phyloP scores from a whole-genome alignment of 371 early-diverging fungal genomes.

The Apophysomyces ossiformis region DNA sequence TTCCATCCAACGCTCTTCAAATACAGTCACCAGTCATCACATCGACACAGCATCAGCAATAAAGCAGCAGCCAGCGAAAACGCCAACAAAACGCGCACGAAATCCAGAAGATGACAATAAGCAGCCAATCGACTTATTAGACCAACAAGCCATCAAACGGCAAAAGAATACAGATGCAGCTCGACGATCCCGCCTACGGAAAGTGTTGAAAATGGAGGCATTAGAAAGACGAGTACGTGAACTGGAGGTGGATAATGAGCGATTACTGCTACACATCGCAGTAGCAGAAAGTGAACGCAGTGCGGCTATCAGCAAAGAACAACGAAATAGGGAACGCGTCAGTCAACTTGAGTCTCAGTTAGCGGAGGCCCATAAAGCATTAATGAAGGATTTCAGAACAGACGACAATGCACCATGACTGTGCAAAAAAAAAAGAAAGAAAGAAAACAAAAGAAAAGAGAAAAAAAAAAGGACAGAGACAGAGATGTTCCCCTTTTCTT shows the following conservation, averaged over 20 bases:
- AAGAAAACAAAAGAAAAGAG: not conserved
- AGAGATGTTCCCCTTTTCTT: not conserved
- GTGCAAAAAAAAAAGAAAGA: not conserved
- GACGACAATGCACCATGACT: not conserved
- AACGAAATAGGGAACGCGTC: not conserved
- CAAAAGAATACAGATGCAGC: constrained; percentile 89
- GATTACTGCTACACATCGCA: constrained; percentile 42
- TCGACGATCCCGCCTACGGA: constrained; percentile 82
- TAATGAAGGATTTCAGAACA: constrained; percentile 1
- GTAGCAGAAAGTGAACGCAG: constrained; percentile 19
- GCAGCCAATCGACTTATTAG: constrained; percentile 38
- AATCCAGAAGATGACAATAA: not conserved
- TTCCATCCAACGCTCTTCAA: not conserved
- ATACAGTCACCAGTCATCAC: not conserved
- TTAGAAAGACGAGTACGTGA: constrained; percentile 71
- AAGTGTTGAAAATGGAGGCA: constrained; percentile 73
- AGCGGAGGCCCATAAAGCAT: constrained; percentile 11
- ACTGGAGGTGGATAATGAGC: constrained; percentile 70
- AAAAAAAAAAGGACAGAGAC: not conserved
- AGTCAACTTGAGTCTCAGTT: constrained; percentile 7
- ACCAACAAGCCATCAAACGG: constrained; percentile 64
- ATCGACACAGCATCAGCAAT: not conserved
- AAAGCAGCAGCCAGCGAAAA: not conserved
- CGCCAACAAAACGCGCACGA: not conserved
- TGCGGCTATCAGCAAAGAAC: constrained; percentile 9